Evolutionary conservation across 2,329 filamentous ascomycete genomes (phyloP), one percentile per base, ranked within the genome.

Genomic region (Claviceps sorghi): DNA sequence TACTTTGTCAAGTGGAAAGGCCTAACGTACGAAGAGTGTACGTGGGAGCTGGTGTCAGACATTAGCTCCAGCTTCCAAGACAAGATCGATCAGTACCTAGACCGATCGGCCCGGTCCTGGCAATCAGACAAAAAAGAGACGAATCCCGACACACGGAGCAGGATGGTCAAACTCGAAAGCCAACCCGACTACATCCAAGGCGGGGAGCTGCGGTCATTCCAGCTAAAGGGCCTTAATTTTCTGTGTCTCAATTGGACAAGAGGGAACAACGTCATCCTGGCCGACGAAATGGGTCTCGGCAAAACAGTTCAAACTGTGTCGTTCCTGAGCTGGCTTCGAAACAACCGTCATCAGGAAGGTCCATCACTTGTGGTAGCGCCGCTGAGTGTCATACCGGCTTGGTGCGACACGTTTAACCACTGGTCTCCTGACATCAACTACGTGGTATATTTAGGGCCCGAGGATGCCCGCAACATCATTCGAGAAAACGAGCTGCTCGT

Each of bases 1-100:
- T 98, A 98, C 67, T 88, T 83, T 58, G 85, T 97, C 68, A 98
- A 98, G 71, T 98, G 93, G 89, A 95, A 93, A 68, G 87, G 88
- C 11, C 78, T 97, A 50, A 87, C 84, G 50, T 98, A 98, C 64
- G 90, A 97, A 61, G 83, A 84, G 56, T 95, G 87, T 68, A 98
- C 94, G 2, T 98, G 94, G 94, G 93, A 98, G 66, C 70, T 74
- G 42, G 86, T 83, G 41, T 76, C 80, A 6, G 75, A 91, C 36
- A 80, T 97, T 60, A 86, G 82, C 63, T 72, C 81, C 34, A 80
- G 88, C 51, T 88, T 90, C 48, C 89, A 96, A 66, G 80, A 82
- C 61, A 88, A 95, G 70, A 91, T 98, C 60, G 91, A 97, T 64
- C 84, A 88, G 61, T 97, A 86, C 65, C 73, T 95, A 53, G 86